phyloP scores from a whole-genome alignment of 768 basidiomycete genomes.

The Kwoniella heveanensis region DNA sequence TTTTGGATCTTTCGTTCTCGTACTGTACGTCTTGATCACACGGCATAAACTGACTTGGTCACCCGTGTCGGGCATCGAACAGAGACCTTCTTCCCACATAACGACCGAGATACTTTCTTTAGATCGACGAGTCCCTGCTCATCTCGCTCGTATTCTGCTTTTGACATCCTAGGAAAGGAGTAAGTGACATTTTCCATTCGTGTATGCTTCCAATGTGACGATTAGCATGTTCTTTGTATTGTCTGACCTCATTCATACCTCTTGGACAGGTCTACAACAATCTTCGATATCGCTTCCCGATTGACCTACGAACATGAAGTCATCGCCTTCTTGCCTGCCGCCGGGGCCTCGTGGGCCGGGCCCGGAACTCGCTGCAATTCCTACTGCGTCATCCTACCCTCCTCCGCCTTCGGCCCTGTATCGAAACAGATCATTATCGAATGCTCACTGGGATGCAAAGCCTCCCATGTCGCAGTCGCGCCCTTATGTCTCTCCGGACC shows the following conservation, averaged over 20 bases:
- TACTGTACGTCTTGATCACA: background rate
- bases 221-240: no score
- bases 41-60: no score
- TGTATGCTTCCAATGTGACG: no score
- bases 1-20: background rate
- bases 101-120: no score
- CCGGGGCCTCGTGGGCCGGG: constrained; percentile 13
- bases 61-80: no score
- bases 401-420: constrained; percentile 4
- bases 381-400: background rate
- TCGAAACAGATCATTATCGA: background rate
- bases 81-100: no score
- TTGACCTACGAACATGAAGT: background rate
- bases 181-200: no score
- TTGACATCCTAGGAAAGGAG: no score
- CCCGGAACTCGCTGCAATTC: constrained; percentile 3
- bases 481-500: constrained; percentile 19
- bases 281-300: background rate
- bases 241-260: no score
- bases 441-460: constrained; percentile 2
- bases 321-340: constrained; percentile 4
- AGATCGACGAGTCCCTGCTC: background rate
- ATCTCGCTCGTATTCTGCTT: background rate
- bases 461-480: constrained; percentile 16
- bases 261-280: no score